Conservation (phyloP, 129 eudicot species). For the Centrapalus pauciflorus region DNA sequence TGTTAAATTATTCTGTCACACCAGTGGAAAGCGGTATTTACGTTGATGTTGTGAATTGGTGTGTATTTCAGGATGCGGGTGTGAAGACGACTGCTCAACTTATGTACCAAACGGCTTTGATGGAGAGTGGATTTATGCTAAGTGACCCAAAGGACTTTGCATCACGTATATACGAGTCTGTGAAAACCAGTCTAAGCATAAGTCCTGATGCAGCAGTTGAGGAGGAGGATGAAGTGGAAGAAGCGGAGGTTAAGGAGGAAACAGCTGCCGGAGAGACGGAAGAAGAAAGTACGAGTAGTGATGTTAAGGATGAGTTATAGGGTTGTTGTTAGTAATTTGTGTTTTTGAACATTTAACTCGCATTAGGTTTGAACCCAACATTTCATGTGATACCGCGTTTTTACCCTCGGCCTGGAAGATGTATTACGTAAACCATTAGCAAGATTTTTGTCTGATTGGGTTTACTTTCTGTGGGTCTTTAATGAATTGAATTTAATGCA, state of each 20-base stretch:
- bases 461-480: too few relatives aligned
- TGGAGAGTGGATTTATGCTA: slow-evolving; percentile 75
- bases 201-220: slow-evolving; percentile 72
- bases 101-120: slow-evolving; percentile 83
- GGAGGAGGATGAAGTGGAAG: slow-evolving; percentile 77
- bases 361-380: neutral
- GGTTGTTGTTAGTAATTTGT: slow-evolving; percentile 5
- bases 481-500: neutral
- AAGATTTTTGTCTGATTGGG: neutral
- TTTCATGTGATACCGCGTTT: neutral
- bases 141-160: slow-evolving; percentile 84
- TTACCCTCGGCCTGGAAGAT: neutral
- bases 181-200: slow-evolving; percentile 56
- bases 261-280: slow-evolving; percentile 28
- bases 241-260: slow-evolving; percentile 41
- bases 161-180: slow-evolving; percentile 60
- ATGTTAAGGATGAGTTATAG: slow-evolving; percentile 81
- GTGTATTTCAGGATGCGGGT: slow-evolving; percentile 45
- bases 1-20: too few relatives aligned
- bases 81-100: slow-evolving; percentile 77
- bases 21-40: too few relatives aligned
- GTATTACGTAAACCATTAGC: slow-evolving; percentile 1
- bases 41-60: neutral
- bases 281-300: slow-evolving; percentile 32
- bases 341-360: neutral